phyloP scores from a whole-genome alignment of 1,139 yeast species.

The Yamadazyma triangularis region DNA sequence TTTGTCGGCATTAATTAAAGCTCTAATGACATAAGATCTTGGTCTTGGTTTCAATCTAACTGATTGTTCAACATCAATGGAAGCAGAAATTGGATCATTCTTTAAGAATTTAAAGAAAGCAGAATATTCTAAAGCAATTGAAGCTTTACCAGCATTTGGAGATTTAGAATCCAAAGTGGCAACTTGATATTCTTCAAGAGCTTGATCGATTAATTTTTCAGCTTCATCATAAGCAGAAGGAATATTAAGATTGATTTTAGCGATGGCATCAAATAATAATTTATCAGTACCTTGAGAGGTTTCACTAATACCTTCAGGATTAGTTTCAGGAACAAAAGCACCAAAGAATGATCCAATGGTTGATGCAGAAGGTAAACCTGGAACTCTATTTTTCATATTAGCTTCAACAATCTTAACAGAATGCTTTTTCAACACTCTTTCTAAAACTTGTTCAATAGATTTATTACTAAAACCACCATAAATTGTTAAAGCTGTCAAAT shows the following conservation, averaged over 20 bases:
- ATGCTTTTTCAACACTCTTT: constrained; percentile 78
- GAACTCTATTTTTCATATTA: constrained; percentile 47
- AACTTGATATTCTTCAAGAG: constrained; percentile 52
- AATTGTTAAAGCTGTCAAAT: constrained; percentile 78
- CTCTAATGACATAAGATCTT: constrained; percentile 79
- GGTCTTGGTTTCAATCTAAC: constrained; percentile 70
- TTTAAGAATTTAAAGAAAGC: constrained; percentile 84
- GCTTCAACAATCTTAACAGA: constrained; percentile 64
- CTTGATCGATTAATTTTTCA: constrained; percentile 62
- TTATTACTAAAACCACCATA: constrained; percentile 77
- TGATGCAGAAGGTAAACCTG: constrained; percentile 77
- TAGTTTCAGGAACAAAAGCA: constrained; percentile 50
- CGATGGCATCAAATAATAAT: constrained; percentile 65
- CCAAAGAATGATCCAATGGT: constrained; percentile 84
- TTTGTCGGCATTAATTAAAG: constrained; percentile 80
- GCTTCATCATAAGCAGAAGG: constrained; percentile 73
- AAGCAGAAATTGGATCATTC: constrained; percentile 63
- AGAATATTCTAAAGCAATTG: constrained; percentile 74
- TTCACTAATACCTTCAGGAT: constrained; percentile 49
- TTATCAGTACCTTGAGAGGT: constrained; percentile 52
- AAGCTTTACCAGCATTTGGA: constrained; percentile 47
- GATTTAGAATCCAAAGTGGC: constrained; percentile 30
- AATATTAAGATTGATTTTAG: constrained; percentile 58
- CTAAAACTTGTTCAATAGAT: constrained; percentile 75
- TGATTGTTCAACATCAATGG: constrained; percentile 57